Conservation (phyloP, 805 yeast species). For the Torulaspora quercuum region DNA sequence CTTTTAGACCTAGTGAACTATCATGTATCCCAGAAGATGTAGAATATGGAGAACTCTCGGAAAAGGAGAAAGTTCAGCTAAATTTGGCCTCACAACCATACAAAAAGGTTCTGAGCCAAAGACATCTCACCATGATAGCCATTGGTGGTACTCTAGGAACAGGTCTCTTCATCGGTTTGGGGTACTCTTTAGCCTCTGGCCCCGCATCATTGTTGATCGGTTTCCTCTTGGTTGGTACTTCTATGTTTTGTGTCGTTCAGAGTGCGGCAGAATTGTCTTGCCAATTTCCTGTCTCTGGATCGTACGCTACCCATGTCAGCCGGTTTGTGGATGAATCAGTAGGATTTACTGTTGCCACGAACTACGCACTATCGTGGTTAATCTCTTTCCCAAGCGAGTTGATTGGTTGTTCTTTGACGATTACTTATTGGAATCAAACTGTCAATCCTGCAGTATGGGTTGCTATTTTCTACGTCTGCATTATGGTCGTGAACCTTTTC, state of each 20-base stretch:
- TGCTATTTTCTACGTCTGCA: conserved; percentile 32
- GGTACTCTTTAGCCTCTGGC: conserved; percentile 26
- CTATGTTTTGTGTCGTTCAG: conserved; percentile 32
- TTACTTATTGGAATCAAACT: conserved; percentile 43
- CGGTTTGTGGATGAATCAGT: conserved; percentile 57
- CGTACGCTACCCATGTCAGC: conserved; percentile 53
- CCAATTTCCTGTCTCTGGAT: conserved; percentile 50
- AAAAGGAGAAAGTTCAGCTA: conserved; percentile 13
- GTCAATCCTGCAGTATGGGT: conserved; percentile 31
- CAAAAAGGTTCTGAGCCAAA: conserved; percentile 20
- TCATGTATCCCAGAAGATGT: conserved; percentile 13
- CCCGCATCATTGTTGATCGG: conserved; percentile 32
- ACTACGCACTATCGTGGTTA: conserved; percentile 54
- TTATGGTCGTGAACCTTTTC: conserved; percentile 46
- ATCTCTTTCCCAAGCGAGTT: conserved; percentile 53
- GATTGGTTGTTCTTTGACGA: conserved; percentile 53
- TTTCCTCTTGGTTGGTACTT: conserved; percentile 27
- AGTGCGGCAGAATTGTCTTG: conserved; percentile 47
- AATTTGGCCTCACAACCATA: conserved; percentile 21
- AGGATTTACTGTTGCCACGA: conserved; percentile 63
- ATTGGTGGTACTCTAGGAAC: conserved; percentile 36
- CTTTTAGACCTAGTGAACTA: too few relatives aligned
- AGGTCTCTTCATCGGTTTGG: conserved; percentile 33
- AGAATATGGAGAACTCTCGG: conserved; percentile 8
- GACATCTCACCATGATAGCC: conserved; percentile 34